Evolutionary conservation across 1,139 yeast species (phyloP).

Genomic region (Blastobotrys arbuscula): DNA sequence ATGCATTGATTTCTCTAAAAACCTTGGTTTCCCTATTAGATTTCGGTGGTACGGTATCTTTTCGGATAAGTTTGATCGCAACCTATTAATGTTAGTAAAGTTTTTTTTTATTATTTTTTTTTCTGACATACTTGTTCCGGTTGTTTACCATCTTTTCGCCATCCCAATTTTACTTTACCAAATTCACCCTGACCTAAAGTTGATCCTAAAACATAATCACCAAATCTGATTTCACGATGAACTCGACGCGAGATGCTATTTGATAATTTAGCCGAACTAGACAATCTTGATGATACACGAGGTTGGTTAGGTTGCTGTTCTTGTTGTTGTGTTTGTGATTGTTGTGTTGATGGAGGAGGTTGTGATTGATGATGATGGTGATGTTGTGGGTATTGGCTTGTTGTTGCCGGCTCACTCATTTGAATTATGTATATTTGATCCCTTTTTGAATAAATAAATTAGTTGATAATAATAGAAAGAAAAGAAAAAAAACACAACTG

Average conservation of each 20-base stretch:
- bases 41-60: conserved; percentile 79
- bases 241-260: conserved; percentile 26
- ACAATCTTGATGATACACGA: conserved; percentile 28
- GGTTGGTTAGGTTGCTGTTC: conserved; percentile 13
- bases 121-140: conserved; percentile 39
- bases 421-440: not conserved
- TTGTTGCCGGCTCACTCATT: conserved; percentile 3
- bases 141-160: conserved; percentile 74
- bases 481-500: conserved; percentile 1
- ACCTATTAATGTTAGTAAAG: conserved; percentile 50
- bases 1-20: conserved; percentile 87
- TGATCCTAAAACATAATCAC: conserved; percentile 82
- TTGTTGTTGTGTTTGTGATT: not conserved
- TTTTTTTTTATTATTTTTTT: not conserved
- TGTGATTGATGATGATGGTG: not conserved
- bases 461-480: not conserved
- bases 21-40: conserved; percentile 84
- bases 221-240: conserved; percentile 50
- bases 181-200: conserved; percentile 98
- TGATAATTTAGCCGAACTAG: conserved; percentile 25
- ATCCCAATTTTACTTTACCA: conserved; percentile 95
- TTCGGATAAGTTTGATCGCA: conserved; percentile 84
- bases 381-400: not conserved
- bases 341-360: not conserved
- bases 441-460: not conserved